Percentiles rank a stretch among this genome's conserved stretches.
Evolutionary conservation across 495 filamentous ascomycete species (phyloP).

Genomic region (Penicillium diatomitis): DNA sequence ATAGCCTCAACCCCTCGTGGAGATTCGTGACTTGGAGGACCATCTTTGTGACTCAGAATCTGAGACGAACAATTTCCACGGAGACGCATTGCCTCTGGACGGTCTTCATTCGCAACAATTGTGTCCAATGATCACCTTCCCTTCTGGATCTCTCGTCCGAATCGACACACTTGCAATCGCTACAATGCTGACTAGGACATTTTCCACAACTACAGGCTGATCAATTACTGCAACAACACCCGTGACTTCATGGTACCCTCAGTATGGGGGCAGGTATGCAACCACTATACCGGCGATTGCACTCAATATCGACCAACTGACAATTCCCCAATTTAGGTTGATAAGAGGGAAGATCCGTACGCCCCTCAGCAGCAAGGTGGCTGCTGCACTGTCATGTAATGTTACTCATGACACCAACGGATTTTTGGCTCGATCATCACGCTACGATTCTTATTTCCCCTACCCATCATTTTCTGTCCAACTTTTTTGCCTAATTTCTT

Average conservation of each 20-base stretch:
- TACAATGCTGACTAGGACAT: neutral
- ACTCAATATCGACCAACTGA: conserved; percentile 11
- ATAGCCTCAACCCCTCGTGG: neutral
- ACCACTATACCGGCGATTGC: conserved; percentile 6
- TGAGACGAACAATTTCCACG: too few relatives aligned
- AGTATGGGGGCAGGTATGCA: conserved; percentile 81
- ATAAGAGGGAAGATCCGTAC: conserved; percentile 92
- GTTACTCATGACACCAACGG: conserved; percentile 23
- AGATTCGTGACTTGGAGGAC: neutral
- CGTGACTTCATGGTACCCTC: conserved; percentile 98
- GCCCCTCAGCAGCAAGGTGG: conserved; percentile 81
- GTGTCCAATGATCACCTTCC: too few relatives aligned
- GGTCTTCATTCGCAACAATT: too few relatives aligned
- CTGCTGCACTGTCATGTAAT: conserved; percentile 93
- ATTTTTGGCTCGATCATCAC: conserved; percentile 22
- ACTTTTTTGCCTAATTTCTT: conserved; percentile 12
- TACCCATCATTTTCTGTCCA: neutral
- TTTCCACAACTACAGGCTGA: conserved; percentile 53
- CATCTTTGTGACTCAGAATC: too few relatives aligned
- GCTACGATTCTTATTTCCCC: conserved; percentile 20
- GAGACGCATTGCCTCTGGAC: too few relatives aligned
- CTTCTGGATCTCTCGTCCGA: too few relatives aligned
- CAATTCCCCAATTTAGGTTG: conserved; percentile 42
- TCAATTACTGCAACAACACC: conserved; percentile 91
- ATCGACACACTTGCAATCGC: neutral